Evolutionary conservation across 768 basidiomycete species (phyloP).

Genomic region (Tylopilus felleus): DNA sequence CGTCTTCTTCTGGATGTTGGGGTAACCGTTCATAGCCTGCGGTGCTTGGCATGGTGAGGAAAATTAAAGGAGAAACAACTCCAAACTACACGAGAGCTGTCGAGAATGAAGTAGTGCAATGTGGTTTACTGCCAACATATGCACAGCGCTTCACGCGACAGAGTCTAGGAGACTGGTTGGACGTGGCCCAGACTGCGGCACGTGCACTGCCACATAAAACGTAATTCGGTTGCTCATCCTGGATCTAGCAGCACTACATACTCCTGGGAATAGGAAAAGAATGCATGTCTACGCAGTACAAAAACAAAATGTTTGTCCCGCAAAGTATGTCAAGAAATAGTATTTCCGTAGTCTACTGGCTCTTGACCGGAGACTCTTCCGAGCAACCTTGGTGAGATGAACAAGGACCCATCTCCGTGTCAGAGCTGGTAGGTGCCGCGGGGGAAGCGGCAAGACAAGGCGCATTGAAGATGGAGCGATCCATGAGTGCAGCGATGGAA

Average conservation of each 20-base stretch:
- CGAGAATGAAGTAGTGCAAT: slow-evolving; percentile 9
- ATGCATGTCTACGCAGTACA: background rate
- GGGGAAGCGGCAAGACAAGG: slow-evolving; percentile 36
- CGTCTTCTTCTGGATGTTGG: slow-evolving; percentile 40
- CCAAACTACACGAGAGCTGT: slow-evolving; percentile 1
- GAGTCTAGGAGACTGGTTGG: slow-evolving; percentile 11
- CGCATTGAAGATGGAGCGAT: slow-evolving; percentile 46
- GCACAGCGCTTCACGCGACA: background rate
- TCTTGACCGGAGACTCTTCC: background rate
- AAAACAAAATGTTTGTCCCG: background rate
- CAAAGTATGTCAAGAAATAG: background rate
- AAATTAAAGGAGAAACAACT: background rate
- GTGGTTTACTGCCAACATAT: slow-evolving; percentile 18
- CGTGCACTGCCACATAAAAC: slow-evolving; percentile 23
- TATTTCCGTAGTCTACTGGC: background rate
- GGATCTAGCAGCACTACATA: no score
- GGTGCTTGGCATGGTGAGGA: slow-evolving; percentile 38
- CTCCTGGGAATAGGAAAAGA: background rate
- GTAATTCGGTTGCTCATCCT: background rate
- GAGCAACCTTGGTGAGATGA: background rate
- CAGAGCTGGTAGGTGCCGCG: background rate
- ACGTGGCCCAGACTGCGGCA: background rate
- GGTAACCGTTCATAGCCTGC: slow-evolving; percentile 47
- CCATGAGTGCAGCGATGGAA: slow-evolving; percentile 43
- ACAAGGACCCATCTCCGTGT: slow-evolving; percentile 11